Conservation (phyloP, 31 red algal genomes). For the Endocladia muricata region DNA sequence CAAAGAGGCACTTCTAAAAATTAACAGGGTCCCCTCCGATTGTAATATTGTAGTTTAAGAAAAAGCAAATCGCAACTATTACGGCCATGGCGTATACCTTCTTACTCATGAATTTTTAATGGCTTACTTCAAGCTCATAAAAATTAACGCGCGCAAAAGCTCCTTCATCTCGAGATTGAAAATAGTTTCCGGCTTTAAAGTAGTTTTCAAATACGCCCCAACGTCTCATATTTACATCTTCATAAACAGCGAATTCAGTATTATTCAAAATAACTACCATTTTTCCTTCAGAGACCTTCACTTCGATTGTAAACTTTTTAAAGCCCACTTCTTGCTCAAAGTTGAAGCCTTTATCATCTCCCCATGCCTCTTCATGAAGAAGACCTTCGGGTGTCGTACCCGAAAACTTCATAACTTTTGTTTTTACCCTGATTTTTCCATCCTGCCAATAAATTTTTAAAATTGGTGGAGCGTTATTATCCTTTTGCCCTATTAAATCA, state of each 20-base stretch:
- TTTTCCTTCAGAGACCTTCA: not conserved
- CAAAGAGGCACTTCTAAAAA: too few species aligned
- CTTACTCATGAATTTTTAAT: too few species aligned
- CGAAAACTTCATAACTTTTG: not conserved
- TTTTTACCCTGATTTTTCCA: not conserved
- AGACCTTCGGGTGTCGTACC: not conserved
- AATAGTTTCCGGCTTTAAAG: too few species aligned
- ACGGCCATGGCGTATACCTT: too few species aligned
- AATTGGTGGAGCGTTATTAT: conserved; percentile 2
- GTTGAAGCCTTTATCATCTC: not conserved
- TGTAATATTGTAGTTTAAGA: too few species aligned
- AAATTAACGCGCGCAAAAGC: too few species aligned
- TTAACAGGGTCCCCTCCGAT: too few species aligned
- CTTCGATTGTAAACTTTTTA: not conserved
- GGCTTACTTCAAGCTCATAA: too few species aligned
- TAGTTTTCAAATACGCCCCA: conserved; percentile 2
- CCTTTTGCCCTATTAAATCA: not conserved
- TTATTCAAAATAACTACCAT: not conserved
- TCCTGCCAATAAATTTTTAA: not conserved
- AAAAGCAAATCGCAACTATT: too few species aligned
- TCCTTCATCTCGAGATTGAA: too few species aligned
- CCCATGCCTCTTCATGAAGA: not conserved
- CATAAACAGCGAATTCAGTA: not conserved
- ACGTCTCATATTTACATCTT: not conserved
- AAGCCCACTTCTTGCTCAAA: not conserved